Base-by-base conservation (phyloP, 371 early-diverging fungal species). In the Mortierella sp. region DNA sequence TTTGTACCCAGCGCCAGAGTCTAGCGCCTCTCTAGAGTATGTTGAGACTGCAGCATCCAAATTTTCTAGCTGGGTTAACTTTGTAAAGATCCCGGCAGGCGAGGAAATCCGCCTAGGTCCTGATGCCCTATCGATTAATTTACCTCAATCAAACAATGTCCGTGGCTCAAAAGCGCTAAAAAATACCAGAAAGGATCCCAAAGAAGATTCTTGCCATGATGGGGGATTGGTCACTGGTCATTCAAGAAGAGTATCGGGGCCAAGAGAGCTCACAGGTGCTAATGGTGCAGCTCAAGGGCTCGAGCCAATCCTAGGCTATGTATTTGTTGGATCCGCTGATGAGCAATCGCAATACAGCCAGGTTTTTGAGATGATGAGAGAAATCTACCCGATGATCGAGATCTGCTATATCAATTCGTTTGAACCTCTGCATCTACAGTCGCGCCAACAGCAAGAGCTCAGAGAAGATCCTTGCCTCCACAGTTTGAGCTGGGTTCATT, bases 351-450 rank as follows among this genome's bases (percentile, higher is more conserved):
- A 79, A 37, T 79, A 79, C 57, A 66, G 63, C n/a, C 74, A 79
- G 1, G 80, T 79, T 23, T 74, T 79, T 61, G 74, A 74, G 49
- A 55, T 68, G 6, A 66, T 79, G 70, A 59, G 59, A 32, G 35
- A 40, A 28, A 58, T 74, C 9, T 74, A 59, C 23, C 80, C 74
- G 0, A 53, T 54, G 61, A 73, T 79, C 26, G 80, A 79, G 61
- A 74, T 79, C 53, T 66, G 80, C 31, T 79, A 79, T 37, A 79
- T 79, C 65, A 80, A 74, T 40, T 74, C 75, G 19, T 80, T 80
- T 51, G 74, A 74, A 43, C 75, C 75, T 5, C 56, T 63, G 56
- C 68, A 74, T 10, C 61, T 63, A 4, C 75, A 74, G 65, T 70
- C 75, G 43, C 63, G 67, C 9, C 74, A 70, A 37, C 75, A 73